Evolutionary conservation across 192 early-diverging fungal genomes (phyloP), one percentile per base, ranked within the genome.

Genomic region (Backusella australiensis): DNA sequence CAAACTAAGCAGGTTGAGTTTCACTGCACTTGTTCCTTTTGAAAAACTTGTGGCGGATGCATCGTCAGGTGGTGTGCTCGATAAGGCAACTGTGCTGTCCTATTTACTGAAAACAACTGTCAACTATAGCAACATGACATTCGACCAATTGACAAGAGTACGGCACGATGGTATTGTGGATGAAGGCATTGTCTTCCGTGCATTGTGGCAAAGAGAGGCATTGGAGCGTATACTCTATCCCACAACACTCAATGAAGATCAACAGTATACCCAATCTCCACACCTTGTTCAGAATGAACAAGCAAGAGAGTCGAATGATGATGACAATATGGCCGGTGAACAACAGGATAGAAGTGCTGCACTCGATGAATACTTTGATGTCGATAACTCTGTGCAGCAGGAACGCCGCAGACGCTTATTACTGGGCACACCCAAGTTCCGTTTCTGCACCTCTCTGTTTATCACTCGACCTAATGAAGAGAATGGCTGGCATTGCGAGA

Each of bases 91-190:
- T 19, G 69, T 79, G 1, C 34, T 79, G 6, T 79, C 78, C 0
- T 75, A 79, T 53, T 34, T 81, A 34, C 21, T 81, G 4, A 67
- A 69, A 21, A 77, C 76, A 35, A 81, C 75, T 0, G 69, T 81
- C 7, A 81, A 67, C 23, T 81, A 78, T 29, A 81, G 80, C 69
- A 81, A 81, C 49, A 81, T 81, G 80, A 77, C 80, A 39, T 81
- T 81, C 23, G 76, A 77, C 32, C 80, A 81, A 34, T 44, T 81
- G 15, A 78, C 75, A 4, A 71, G 23, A n/a, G 80, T 81, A 14
- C 68, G 76, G 1, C 69, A 77, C 11, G 80, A 81, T 52, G 73
- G 76, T 4, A 77, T 81, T 56, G 80, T 81, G 4, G 73, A 81
- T 36, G 80, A 81, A 65, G 72, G 59, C 4, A 72, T 77, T 29